phyloP scores from a whole-genome alignment of 495 filamentous ascomycete genomes.

The Aspergillus nanangensis region DNA sequence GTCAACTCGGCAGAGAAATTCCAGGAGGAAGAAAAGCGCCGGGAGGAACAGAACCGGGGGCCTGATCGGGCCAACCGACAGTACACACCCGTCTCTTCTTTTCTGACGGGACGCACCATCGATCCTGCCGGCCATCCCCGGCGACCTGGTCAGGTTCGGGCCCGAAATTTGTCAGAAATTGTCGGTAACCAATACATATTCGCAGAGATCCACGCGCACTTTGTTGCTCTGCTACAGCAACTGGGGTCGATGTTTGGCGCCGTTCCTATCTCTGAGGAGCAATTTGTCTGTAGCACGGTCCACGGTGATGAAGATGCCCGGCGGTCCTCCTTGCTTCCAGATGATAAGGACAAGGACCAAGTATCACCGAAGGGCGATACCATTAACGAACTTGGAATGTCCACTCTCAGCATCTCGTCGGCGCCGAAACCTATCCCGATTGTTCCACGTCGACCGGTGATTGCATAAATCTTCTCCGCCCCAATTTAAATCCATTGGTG shows the following conservation, averaged over 20 bases:
- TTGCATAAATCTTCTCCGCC: conserved; percentile 26
- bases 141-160: conserved; percentile 53
- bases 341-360: conserved; percentile 15
- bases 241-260: conserved; percentile 51
- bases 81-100: conserved; percentile 57
- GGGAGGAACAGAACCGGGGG: conserved; percentile 36
- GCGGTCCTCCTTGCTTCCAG: conserved; percentile 18
- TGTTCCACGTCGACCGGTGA: conserved; percentile 33
- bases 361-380: conserved; percentile 23
- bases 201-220: conserved; percentile 75
- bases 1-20: conserved; percentile 56
- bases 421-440: conserved; percentile 43
- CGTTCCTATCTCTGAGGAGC: conserved; percentile 39
- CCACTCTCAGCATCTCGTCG: conserved; percentile 34
- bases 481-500: not conserved
- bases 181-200: conserved; percentile 85
- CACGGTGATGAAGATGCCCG: conserved; percentile 27
- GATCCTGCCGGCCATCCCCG: conserved; percentile 55
- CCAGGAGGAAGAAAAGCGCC: conserved; percentile 42
- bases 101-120: conserved; percentile 55
- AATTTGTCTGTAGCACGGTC: conserved; percentile 39
- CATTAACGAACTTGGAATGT: conserved; percentile 30
- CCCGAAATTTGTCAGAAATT: conserved; percentile 78
- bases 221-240: conserved; percentile 69
- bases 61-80: conserved; percentile 22